A percentile compares a stretch with the other conserved stretches of the same genome.
Evolutionary conservation across 1,139 yeast genomes (phyloP).

Genomic region (Meyerozyma carpophila): DNA sequence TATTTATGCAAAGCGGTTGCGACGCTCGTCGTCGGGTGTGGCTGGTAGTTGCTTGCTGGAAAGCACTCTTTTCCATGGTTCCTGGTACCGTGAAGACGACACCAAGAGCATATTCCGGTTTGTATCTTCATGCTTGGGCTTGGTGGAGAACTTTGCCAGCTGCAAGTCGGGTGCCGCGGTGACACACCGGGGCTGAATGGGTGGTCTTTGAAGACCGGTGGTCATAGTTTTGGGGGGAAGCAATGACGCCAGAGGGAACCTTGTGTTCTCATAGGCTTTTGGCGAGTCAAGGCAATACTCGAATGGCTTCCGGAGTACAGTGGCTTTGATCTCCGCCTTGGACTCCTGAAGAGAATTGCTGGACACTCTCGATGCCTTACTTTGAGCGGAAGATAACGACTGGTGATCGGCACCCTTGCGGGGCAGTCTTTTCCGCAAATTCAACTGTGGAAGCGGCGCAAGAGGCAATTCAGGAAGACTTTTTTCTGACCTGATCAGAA

Average conservation of each 20-base stretch:
- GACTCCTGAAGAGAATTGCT: constrained; percentile 5
- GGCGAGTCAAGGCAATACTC: constrained; percentile 30
- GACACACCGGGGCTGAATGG: constrained; percentile 1
- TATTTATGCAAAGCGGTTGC: constrained; percentile 1
- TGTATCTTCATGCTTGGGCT: neutral
- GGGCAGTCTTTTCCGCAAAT: neutral
- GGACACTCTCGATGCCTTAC: neutral
- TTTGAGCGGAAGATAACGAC: neutral
- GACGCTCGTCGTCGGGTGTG: constrained; percentile 2
- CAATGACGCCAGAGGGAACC: constrained; percentile 16
- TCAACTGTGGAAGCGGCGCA: neutral
- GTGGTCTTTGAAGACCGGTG: neutral
- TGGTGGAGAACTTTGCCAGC: neutral
- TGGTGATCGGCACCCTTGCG: neutral
- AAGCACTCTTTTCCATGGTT: constrained; percentile 8
- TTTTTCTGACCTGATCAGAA: neutral
- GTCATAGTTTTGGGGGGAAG: constrained; percentile 4
- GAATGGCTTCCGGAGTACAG: constrained; percentile 25
- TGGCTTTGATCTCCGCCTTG: constrained; percentile 14
- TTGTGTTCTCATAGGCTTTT: constrained; percentile 27
- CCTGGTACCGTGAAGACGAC: constrained; percentile 2
- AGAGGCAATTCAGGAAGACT: constrained; percentile 1
- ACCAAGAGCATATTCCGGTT: constrained; percentile 1
- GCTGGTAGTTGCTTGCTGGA: constrained; percentile 4
- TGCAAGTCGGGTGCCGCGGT: constrained; percentile 2